Conservation (phyloP, 2,329 filamentous ascomycete species). For the Elsinoe necatrix region DNA sequence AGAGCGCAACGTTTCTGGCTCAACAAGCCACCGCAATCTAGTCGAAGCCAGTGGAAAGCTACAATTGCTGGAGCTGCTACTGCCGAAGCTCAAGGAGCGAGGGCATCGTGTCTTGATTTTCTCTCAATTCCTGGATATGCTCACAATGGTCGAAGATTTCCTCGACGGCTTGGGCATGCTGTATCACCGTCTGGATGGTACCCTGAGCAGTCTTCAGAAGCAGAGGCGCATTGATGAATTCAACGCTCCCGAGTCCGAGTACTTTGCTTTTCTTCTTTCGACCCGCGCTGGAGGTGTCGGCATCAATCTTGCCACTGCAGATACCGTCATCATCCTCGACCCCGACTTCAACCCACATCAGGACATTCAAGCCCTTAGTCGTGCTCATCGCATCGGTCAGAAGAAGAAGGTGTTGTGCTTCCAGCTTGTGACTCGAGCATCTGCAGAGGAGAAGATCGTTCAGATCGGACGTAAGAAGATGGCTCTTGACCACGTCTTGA, state of each 20-base stretch:
- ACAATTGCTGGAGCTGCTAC: constrained; percentile 70
- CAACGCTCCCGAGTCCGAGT: constrained; percentile 71
- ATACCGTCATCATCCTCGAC: constrained; percentile 96
- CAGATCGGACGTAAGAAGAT: constrained; percentile 94
- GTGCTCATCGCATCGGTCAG: constrained; percentile 93
- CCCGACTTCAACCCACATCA: constrained; percentile 98
- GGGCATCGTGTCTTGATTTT: constrained; percentile 92
- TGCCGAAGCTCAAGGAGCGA: constrained; percentile 75
- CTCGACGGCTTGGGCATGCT: constrained; percentile 63
- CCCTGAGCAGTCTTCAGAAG: constrained; percentile 70
- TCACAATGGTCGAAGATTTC: constrained; percentile 88
- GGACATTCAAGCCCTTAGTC: constrained; percentile 88
- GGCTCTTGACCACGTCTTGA: constrained; percentile 87
- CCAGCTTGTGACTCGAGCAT: constrained; percentile 81
- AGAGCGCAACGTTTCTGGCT: constrained; percentile 58
- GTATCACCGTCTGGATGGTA: constrained; percentile 80
- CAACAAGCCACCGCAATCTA: constrained; percentile 65
- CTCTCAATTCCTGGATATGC: constrained; percentile 84
- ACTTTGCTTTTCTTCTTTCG: constrained; percentile 88
- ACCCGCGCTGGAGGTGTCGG: constrained; percentile 93
- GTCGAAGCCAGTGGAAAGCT: constrained; percentile 89
- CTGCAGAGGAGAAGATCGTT: constrained; percentile 91
- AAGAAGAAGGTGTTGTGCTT: constrained; percentile 94
- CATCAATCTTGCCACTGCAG: constrained; percentile 92
- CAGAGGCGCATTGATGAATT: constrained; percentile 91